Conservation (phyloP, 257 asterid genomes). For the Ilex asprella region DNA sequence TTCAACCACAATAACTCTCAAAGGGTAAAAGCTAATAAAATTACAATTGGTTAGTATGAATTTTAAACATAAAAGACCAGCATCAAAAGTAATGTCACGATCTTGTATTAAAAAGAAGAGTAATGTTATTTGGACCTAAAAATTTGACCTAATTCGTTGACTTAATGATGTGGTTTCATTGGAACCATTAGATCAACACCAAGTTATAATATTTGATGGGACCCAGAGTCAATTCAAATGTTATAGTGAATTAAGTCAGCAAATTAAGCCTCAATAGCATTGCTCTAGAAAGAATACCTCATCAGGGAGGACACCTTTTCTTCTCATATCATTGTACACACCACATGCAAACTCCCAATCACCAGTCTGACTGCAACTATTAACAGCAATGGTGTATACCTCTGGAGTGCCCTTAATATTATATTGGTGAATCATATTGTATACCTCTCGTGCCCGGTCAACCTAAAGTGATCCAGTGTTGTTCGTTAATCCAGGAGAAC, state of each 20-base stretch:
- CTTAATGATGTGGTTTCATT: too few relatives aligned
- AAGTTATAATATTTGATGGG: too few relatives aligned
- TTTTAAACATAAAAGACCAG: slow-evolving; percentile 4
- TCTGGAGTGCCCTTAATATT: slow-evolving; percentile 86
- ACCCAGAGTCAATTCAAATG: too few relatives aligned
- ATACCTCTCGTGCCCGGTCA: slow-evolving; percentile 79
- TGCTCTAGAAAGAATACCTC: slow-evolving; percentile 48
- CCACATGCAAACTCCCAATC: slow-evolving; percentile 92
- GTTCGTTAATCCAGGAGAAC: slow-evolving; percentile 6
- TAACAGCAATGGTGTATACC: slow-evolving; percentile 92
- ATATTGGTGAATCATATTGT: slow-evolving; percentile 70
- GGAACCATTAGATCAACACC: too few relatives aligned
- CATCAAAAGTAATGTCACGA: slow-evolving; percentile 2
- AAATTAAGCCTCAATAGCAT: too few relatives aligned
- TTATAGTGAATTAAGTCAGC: too few relatives aligned
- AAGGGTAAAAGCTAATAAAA: background rate
- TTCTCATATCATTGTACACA: slow-evolving; percentile 78
- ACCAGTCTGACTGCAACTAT: slow-evolving; percentile 86
- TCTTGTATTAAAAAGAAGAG: slow-evolving; percentile 1
- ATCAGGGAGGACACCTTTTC: slow-evolving; percentile 78
- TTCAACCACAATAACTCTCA: background rate
- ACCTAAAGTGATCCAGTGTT: slow-evolving; percentile 35
- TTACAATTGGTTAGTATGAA: too few relatives aligned
- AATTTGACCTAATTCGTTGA: too few relatives aligned
- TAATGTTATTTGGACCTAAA: too few relatives aligned